Evolutionary conservation across 139 green algal genomes (phyloP).

Genomic region (Spirogloea muscicola): DNA sequence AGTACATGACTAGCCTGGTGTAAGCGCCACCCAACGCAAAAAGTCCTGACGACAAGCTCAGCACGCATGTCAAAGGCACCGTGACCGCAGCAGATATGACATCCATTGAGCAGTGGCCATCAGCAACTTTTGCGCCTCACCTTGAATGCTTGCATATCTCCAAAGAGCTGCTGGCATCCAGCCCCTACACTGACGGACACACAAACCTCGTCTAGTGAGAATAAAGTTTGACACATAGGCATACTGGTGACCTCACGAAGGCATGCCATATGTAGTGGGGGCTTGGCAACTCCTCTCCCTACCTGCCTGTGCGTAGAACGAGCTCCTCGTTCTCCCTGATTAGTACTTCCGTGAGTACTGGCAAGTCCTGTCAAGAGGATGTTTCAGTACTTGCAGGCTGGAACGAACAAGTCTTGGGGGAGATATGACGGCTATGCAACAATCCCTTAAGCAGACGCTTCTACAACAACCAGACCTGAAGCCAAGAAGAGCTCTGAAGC

Average conservation of each 20-base stretch:
- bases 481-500: too few relatives aligned
- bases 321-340: constrained; percentile 44
- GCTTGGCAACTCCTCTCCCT: neutral
- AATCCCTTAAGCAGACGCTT: too few relatives aligned
- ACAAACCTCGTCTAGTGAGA: neutral
- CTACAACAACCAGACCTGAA: too few relatives aligned
- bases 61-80: neutral
- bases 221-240: neutral
- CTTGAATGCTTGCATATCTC: constrained; percentile 50
- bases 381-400: too few relatives aligned
- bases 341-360: constrained; percentile 34
- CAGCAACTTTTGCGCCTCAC: neutral
- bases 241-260: neutral
- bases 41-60: neutral
- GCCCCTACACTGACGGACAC: constrained; percentile 28
- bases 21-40: constrained; percentile 1
- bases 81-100: neutral
- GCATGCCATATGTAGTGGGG: neutral
- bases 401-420: too few relatives aligned
- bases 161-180: constrained; percentile 45
- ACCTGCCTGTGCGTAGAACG: constrained; percentile 41
- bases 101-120: neutral
- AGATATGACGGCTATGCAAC: too few relatives aligned
- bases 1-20: neutral
- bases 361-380: constrained; percentile 41